Evolutionary conservation across 176 grass and related monocot species (phyloP), one percentile per base, ranked within the genome.

Genomic region (Areca catechu): DNA sequence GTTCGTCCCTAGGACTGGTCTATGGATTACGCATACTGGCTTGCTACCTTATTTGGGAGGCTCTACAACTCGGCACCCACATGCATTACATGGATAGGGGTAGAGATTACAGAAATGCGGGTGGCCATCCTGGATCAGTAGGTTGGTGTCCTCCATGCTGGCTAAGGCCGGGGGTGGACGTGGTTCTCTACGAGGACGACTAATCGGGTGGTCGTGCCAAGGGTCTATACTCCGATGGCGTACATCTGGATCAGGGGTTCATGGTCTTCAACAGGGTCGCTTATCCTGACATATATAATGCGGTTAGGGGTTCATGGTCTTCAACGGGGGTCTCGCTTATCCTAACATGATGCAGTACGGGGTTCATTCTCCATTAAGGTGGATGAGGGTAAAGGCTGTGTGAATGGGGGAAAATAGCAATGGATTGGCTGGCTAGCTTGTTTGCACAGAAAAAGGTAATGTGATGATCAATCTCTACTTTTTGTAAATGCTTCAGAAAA

Each of bases 191-290:
- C 50, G 90, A 89, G 74, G 90, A 95, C 57, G 86, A 76, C 0
- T 51, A n/a, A 21, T 76, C 83, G 4, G 90, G 90, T 12, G 90
- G 90, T 7, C 86, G 89, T 50, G 70, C 90, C 49, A 78, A 76
- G 66, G 86, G 85, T 6, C 76, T 78, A 47, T 21, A 74, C 66
- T 62, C 84, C 58, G 73, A 89, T 5, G 69, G 7, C 7, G 54
- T 86, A 67, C 62, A 76, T 2, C 71, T 95, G 58, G 90, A 95
- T 61, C 77, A 89, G 24, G 85, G 85, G 16, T 89, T 89, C 85
- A 95, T 89, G 82, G 85, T 83, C 62, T 95, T 95, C 73, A 95
- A 95, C 54, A 54, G 82, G 73, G 90, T 95, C 27, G 6, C 27
- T 29, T 6, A 6, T 29, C 27, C 27, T 28, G 5, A 5, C 27